Conservation (phyloP, 1,284 basidiomycete genomes). For the Apiotrichum veenhuisii region DNA sequence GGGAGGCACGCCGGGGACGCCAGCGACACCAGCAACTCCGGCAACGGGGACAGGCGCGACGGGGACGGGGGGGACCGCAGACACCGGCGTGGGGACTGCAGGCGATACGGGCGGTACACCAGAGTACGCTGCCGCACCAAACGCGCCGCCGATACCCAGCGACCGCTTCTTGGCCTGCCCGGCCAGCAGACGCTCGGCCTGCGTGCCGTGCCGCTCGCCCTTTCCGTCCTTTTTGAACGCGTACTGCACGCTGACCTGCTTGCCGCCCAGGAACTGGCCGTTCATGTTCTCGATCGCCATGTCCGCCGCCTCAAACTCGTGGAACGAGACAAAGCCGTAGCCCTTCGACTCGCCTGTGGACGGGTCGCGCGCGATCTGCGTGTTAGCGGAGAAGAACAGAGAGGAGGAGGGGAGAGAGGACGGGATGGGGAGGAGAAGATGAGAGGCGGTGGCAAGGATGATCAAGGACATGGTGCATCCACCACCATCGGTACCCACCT, state of each 20-base stretch:
- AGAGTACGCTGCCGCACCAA: conserved; percentile 39
- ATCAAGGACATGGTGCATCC: too few species aligned
- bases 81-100: not conserved
- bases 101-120: conserved; percentile 16
- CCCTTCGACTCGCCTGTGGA: conserved; percentile 82
- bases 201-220: conserved; percentile 92
- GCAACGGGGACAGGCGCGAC: conserved; percentile 6
- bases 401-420: not conserved
- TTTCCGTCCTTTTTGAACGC: conserved; percentile 99
- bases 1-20: conserved; percentile 4
- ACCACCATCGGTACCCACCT: conserved; percentile 58
- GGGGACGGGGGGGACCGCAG: conserved; percentile 48
- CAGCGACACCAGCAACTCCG: not conserved
- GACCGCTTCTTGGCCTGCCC: conserved; percentile 70
- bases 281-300: conserved; percentile 96
- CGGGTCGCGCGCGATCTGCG: conserved; percentile 84
- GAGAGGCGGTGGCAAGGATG: too few species aligned
- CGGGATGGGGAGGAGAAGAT: too few species aligned
- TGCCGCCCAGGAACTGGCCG: conserved; percentile 95
- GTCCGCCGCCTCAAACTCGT: conserved; percentile 95
- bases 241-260: conserved; percentile 91
- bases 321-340: conserved; percentile 94
- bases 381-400: not conserved
- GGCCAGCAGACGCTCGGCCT: conserved; percentile 89
- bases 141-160: conserved; percentile 44